Evolutionary conservation across 331 rosid species (phyloP).

Genomic region (Rhamnella rubrinervis): DNA sequence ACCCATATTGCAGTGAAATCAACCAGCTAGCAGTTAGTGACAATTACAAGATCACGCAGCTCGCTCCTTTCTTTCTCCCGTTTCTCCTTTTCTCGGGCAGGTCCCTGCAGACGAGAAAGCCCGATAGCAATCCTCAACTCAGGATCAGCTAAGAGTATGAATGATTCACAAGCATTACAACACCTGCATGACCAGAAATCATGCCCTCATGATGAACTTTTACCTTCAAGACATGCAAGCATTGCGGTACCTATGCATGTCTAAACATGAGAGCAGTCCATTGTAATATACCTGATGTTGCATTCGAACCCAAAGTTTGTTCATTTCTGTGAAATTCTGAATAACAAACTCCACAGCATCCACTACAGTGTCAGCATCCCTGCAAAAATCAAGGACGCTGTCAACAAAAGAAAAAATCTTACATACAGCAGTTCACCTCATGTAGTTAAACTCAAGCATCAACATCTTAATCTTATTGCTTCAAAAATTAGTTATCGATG

Average conservation of each 20-base stretch:
- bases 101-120: slow-evolving; percentile 99
- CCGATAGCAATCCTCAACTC: slow-evolving; percentile 99
- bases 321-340: slow-evolving; percentile 99
- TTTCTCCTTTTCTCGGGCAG: slow-evolving; percentile 98
- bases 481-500: background rate
- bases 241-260: slow-evolving; percentile 63
- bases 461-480: too few relatives aligned
- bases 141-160: slow-evolving; percentile 99
- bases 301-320: slow-evolving; percentile 99
- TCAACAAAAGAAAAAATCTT: slow-evolving; percentile 19
- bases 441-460: too few relatives aligned
- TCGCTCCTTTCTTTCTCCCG: slow-evolving; percentile 99
- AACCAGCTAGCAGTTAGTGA: slow-evolving; percentile 67
- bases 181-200: slow-evolving; percentile 99
- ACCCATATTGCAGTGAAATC: slow-evolving; percentile 59
- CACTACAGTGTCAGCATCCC: slow-evolving; percentile 91
- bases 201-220: slow-evolving; percentile 79
- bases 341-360: slow-evolving; percentile 98
- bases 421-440: too few relatives aligned
- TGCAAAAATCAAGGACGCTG: slow-evolving; percentile 32
- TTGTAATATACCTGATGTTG: slow-evolving; percentile 94
- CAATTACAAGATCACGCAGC: slow-evolving; percentile 98
- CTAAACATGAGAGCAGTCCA: slow-evolving; percentile 50
- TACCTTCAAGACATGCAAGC: slow-evolving; percentile 85
- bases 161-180: slow-evolving; percentile 93